phyloP scores from a whole-genome alignment of 2,329 filamentous ascomycete genomes.

The Thermomyces lanuginosus region DNA sequence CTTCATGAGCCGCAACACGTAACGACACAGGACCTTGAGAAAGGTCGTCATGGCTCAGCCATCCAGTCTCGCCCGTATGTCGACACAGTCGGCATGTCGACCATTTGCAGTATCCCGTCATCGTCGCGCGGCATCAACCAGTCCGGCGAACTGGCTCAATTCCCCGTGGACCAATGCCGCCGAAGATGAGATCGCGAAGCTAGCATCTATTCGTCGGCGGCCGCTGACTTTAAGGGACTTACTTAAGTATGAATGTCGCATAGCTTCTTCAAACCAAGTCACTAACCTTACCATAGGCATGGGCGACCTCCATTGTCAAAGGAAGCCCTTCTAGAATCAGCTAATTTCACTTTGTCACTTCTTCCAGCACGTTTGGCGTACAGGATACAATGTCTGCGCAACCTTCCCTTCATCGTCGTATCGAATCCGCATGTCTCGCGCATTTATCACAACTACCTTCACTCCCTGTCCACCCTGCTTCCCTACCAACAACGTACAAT shows the following conservation, averaged over 20 bases:
- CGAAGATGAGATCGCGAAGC: slow-evolving; percentile 60
- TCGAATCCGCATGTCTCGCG: slow-evolving; percentile 89
- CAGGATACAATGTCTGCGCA: slow-evolving; percentile 80
- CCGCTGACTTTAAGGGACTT: slow-evolving; percentile 74
- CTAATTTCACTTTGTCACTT: slow-evolving; percentile 87
- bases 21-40: too few relatives aligned
- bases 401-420: slow-evolving; percentile 92
- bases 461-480: slow-evolving; percentile 77
- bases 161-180: slow-evolving; percentile 37
- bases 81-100: too few relatives aligned
- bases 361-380: slow-evolving; percentile 84
- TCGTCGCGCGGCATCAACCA: too few relatives aligned
- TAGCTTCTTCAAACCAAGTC: neutral
- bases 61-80: too few relatives aligned
- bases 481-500: slow-evolving; percentile 64
- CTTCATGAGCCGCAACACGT: too few relatives aligned
- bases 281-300: slow-evolving; percentile 32
- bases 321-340: slow-evolving; percentile 66
- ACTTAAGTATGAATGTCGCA: slow-evolving; percentile 47
- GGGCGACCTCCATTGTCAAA: slow-evolving; percentile 73
- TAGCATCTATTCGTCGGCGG: slow-evolving; percentile 64
- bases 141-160: slow-evolving; percentile 23
- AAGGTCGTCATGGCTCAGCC: too few relatives aligned
- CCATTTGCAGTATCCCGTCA: too few relatives aligned
- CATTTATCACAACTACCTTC: slow-evolving; percentile 92